Conservation (phyloP, 2,329 filamentous ascomycete genomes). For the Ploettnerulaceae sp. region DNA sequence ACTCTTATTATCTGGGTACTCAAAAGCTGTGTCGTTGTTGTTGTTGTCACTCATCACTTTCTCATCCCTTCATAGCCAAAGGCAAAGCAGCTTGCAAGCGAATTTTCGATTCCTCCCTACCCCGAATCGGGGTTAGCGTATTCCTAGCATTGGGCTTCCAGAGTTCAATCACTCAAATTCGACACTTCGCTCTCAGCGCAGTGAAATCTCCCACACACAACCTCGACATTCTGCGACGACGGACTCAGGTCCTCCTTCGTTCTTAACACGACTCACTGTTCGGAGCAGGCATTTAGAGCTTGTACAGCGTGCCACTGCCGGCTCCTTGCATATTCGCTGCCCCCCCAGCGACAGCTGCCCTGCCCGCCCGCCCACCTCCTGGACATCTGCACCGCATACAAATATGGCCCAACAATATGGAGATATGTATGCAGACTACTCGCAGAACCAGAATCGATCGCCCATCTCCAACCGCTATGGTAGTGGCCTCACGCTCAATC, state of each 20-base stretch:
- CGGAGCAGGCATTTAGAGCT: slow-evolving; percentile 26
- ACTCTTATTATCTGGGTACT: no score
- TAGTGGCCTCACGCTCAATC: slow-evolving; percentile 58
- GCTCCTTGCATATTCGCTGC: slow-evolving; percentile 31
- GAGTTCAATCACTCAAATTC: no score
- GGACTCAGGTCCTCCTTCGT: neutral
- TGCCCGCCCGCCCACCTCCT: slow-evolving; percentile 11
- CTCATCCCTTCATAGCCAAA: no score
- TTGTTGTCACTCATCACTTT: no score
- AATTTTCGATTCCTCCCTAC: no score
- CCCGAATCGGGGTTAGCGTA: no score
- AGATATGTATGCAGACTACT: slow-evolving; percentile 71
- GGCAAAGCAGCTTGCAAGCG: no score
- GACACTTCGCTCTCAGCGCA: no score
- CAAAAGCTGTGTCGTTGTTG: no score
- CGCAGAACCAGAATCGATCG: slow-evolving; percentile 54
- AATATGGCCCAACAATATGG: slow-evolving; percentile 50
- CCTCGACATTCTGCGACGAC: neutral
- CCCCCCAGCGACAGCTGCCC: slow-evolving; percentile 17
- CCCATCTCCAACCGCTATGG: slow-evolving; percentile 67
- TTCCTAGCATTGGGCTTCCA: no score
- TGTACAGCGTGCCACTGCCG: slow-evolving; percentile 30
- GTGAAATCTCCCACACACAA: neutral
- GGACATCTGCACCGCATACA: slow-evolving; percentile 19
- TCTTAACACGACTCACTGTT: slow-evolving; percentile 8